Conservation (phyloP, 2,329 filamentous ascomycete species). For the Cadophora gregata region DNA sequence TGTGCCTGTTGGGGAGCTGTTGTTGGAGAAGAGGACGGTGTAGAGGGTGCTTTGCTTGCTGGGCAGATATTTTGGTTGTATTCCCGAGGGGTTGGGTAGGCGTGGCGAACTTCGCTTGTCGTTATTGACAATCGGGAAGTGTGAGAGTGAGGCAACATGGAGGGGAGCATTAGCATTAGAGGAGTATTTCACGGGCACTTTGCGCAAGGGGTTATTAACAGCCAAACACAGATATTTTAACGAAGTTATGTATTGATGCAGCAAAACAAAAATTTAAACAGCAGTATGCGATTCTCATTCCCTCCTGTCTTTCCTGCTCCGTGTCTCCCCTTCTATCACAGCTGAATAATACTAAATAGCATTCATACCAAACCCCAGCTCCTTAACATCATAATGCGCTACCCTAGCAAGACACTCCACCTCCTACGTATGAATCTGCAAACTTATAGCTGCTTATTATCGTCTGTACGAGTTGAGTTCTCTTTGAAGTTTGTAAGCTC, state of each 20-base stretch:
- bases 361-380: slow-evolving; percentile 95
- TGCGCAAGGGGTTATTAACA: background rate
- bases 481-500: no score
- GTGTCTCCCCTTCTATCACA: background rate
- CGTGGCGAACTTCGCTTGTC: background rate
- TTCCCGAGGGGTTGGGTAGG: background rate
- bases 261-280: background rate
- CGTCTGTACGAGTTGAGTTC: no score
- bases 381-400: slow-evolving; percentile 76
- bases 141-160: background rate
- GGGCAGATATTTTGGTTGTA: background rate
- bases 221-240: background rate
- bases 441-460: no score
- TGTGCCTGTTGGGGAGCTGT: slow-evolving; percentile 52
- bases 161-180: slow-evolving; percentile 1
- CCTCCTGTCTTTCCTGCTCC: background rate
- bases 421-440: slow-evolving; percentile 88
- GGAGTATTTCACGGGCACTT: slow-evolving; percentile 1
- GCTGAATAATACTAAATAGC: slow-evolving; percentile 87
- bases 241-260: background rate
- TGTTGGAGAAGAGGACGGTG: slow-evolving; percentile 52
- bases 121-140: background rate
- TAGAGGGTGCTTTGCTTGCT: slow-evolving; percentile 1
- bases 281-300: slow-evolving; percentile 2
- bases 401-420: slow-evolving; percentile 82